Base-by-base conservation (phyloP, 2,329 filamentous ascomycete species). In the Mycosphaerella sp. region DNA sequence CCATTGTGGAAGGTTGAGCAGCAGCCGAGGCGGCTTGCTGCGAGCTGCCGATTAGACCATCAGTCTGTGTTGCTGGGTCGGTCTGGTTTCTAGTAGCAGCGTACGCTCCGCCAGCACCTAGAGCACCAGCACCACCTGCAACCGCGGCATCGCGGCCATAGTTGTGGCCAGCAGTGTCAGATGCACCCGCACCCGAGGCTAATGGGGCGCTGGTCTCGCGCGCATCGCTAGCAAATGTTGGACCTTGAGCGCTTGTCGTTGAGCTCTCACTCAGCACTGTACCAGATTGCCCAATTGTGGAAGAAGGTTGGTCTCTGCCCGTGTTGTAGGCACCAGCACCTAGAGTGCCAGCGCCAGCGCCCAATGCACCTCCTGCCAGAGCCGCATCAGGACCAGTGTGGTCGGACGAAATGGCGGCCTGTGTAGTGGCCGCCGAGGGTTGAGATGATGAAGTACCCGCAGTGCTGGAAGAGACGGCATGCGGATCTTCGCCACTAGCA, bases 381-480 rank as follows among this genome's bases (percentile, higher is more conserved):
- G 63, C 64, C n/a, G 64, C 62, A 46, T 70, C 62, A n/a, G 64
- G 61, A 27, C 63, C 64, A 35, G 65, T 59, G 44, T 66, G 65
- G 34, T 53, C 46, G 27, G 44, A 43, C 21, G 37, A 39, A 8
- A 14, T 52, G 1, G 30, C 17, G 9, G 21, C 34, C 9, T 35
- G 27, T 10, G 39, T 41, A n/a, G 49, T 40, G 32, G 25, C 41
- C 4, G 50, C 17, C 18, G 43, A 17, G 1, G 49, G 44, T 17
- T 28, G 35, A 7, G 41, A 18, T 21, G 36, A 40, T 4, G 40
- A 18, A 10, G 28, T 44, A 17, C 25, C 27, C 6, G 41, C 9
- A 10, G 32, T 30, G 25, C 35, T 42, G 12, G 39, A 28, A 25
- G 42, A 21, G 17, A 27, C 50, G 9, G 40, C 27, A 6, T 34